A percentile compares a stretch with the other conserved stretches of the same genome.
These are phyloP conservation scores for Puccinia hordei DNA, from an alignment of 1,284 basidiomycete genomes.

Conservation along the genomic window DNA sequence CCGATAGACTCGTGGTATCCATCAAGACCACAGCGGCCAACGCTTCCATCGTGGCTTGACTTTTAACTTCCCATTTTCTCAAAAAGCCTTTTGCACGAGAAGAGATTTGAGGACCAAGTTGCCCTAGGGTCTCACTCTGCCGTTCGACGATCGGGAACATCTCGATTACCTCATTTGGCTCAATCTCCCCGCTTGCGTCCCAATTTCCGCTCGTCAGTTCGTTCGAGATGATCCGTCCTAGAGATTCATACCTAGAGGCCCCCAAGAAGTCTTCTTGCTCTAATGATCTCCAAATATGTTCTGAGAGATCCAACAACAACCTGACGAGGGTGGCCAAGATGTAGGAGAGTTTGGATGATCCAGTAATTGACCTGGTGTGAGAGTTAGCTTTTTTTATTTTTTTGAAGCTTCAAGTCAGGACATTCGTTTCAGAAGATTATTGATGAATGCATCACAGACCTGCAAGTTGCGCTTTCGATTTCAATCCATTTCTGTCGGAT, in stretches of 20 bases:
- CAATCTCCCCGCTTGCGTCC: slow-evolving; percentile 30
- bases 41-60: slow-evolving; percentile 7
- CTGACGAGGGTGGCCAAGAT: slow-evolving; percentile 38
- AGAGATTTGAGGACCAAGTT: slow-evolving; percentile 46
- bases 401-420: background rate
- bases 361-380: background rate
- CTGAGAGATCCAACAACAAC: slow-evolving; percentile 27
- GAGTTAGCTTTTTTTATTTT: background rate
- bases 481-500: slow-evolving; percentile 18
- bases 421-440: background rate
- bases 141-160: slow-evolving; percentile 38
- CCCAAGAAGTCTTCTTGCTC: slow-evolving; percentile 30
- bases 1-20: slow-evolving; percentile 27
- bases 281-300: slow-evolving; percentile 44
- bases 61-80: slow-evolving; percentile 10
- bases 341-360: slow-evolving; percentile 30
- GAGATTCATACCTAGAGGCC: slow-evolving; percentile 21
- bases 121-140: slow-evolving; percentile 20
- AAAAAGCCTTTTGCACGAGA: slow-evolving; percentile 27
- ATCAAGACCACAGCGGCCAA: slow-evolving; percentile 31
- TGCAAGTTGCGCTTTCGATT: slow-evolving; percentile 2
- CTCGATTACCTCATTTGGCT: slow-evolving; percentile 17
- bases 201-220: slow-evolving; percentile 40
- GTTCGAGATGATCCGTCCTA: slow-evolving; percentile 35
- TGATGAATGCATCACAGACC: background rate